These are phyloP conservation scores for Apiotrichum montevideense DNA, from an alignment of 1,284 basidiomycete genomes.

Conservation along the genomic window DNA sequence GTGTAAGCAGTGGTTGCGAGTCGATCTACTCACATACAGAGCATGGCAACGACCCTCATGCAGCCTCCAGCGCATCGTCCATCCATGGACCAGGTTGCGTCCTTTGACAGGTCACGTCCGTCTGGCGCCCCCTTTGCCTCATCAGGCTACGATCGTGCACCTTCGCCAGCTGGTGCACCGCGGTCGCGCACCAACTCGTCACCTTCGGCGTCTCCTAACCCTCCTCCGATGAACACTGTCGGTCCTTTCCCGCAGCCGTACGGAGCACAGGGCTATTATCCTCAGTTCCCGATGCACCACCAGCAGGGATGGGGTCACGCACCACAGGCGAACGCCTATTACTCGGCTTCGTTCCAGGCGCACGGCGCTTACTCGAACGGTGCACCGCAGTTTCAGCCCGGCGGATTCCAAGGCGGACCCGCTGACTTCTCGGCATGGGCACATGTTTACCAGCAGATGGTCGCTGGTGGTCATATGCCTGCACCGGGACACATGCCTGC, in stretches of 20 bases:
- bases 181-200: constrained; percentile 20
- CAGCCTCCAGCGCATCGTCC: constrained; percentile 34
- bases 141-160: constrained; percentile 24
- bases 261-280: background rate
- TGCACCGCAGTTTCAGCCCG: constrained; percentile 20
- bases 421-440: constrained; percentile 44
- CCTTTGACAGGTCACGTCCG: constrained; percentile 34
- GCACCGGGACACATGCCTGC: constrained; percentile 20
- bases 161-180: constrained; percentile 14
- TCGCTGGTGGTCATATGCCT: constrained; percentile 27
- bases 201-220: constrained; percentile 10
- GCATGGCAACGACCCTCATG: constrained; percentile 41
- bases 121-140: constrained; percentile 23
- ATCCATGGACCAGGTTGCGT: constrained; percentile 40
- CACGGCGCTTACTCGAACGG: constrained; percentile 6
- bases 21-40: constrained; percentile 5
- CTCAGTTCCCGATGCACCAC: constrained; percentile 3
- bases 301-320: background rate
- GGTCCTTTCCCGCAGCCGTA: constrained; percentile 14
- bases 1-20: background rate
- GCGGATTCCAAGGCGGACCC: constrained; percentile 18
- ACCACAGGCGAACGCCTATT: background rate
- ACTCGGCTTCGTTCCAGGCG: constrained; percentile 34
- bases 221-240: constrained; percentile 19
- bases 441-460: constrained; percentile 44